Base-by-base conservation (phyloP, 2,329 filamentous ascomycete genomes). In the Teratosphaeria pseudoeucalypti region DNA sequence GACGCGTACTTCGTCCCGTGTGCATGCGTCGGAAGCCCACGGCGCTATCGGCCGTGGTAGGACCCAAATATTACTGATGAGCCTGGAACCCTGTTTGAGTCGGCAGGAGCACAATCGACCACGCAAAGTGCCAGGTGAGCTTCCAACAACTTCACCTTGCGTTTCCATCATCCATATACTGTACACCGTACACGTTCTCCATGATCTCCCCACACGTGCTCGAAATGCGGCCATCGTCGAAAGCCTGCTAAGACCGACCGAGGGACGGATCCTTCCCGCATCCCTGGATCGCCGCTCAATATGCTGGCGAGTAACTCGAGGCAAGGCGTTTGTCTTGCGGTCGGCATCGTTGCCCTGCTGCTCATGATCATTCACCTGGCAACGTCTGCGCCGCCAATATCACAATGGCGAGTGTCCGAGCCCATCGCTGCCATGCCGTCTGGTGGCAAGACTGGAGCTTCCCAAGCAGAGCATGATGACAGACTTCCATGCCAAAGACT, bases 401-500 rank as follows among this genome's bases (percentile, higher is more conserved):
- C 43, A 19, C 43, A 49, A 49, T 49, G 43, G 43, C 43, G n/a
- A 6, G 10, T 49, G n/a, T 10, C 43, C 16, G 43, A 49, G 6
- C 23, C 43, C 19, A 10, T 49, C 9, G 6, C 43, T 23, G 16
- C 43, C 43, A 23, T 23, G n/a, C 43, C 6, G 5, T 16, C 43
- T 49, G 43, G 43, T 23, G 5, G n/a, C 43, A 19, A 49, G 43
- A 11, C 43, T 49, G 43, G n/a, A 49, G 43, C 43, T 23, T 23
- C 23, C 23, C 23, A 23, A 23, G 23, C 23, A 1, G 43, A 49
- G 2, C 43, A 49, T 23, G n/a, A 49, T n/a, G 43, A 49, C 19
- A 16, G n/a, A 19, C 19, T 49, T 23, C 56, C 58, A 27, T 62
- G 61, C 58, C 53, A 49, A 9, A 27, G 7, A 16, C 57, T 71